Evolutionary conservation across 805 yeast genomes (phyloP), one percentile per base, ranked within the genome.

Genomic region (Wickerhamomyces hampshirensis): DNA sequence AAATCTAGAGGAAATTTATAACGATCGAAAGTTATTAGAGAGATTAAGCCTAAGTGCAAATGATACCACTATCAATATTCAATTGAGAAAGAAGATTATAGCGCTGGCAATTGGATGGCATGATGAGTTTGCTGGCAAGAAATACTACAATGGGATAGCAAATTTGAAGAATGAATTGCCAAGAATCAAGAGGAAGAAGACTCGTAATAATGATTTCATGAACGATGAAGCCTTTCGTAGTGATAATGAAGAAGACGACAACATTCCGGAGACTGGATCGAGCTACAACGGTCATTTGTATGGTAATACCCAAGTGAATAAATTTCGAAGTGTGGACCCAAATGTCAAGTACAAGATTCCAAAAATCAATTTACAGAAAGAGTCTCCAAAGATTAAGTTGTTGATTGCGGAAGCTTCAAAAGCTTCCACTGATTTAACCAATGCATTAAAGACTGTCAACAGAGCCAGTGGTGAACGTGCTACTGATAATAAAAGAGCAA

Each of bases 331-430:
- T 15, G 46, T 38, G 10, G 68, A 67, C 37, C 52, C 64, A 17
- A 69, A 80, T 48, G 65, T 58, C 38, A 65, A 71, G 51, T 82
- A 64, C 56, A 63, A 69, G 42, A 81, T 83, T 31, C 91, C 93
- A 3, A 73, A 68, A 44, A 79, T 84, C 47, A 73, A 84, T 56
- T 64, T 85, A 46, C 68, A 65, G 34, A 75, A 77, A 42, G 95
- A 84, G 50, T 75, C 78, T 1, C 89, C 95, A 14, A 77, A 71
- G 55, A 82, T 91, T 42, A 67, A 77, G 39, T 60, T 69, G 18
- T 61, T 80, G 5, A 73, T 89, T 33, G 85, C 95, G 2, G 82
- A 84, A 39, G 78, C 95, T 14, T 75, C 84, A 38, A 75, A 86
- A 5, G 73, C 80, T 8, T 75, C 95, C 5, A 80, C 88, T 2